phyloP scores from a whole-genome alignment of 352 stramenopile species.

The Phytophthora pseudosyringae region DNA sequence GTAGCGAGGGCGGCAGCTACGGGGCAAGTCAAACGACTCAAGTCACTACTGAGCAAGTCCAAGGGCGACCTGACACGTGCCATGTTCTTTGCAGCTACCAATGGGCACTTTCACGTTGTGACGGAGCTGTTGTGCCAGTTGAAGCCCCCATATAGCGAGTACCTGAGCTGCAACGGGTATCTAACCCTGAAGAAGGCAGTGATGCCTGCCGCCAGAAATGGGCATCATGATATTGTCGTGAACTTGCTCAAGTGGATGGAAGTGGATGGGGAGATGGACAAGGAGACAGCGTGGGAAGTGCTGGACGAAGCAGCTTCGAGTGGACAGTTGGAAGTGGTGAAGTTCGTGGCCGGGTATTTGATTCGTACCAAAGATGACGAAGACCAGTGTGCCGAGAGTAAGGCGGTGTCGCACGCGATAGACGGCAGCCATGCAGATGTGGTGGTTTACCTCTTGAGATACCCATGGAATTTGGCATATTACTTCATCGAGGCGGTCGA shows the following conservation, averaged over 20 bases:
- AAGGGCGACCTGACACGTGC: not conserved
- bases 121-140: not conserved
- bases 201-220: not conserved
- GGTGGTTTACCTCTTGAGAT: not conserved
- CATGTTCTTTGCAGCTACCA: not conserved
- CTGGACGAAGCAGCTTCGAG: not conserved
- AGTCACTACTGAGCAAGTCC: not conserved
- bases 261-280: not conserved
- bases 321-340: not conserved
- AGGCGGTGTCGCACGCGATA: not conserved
- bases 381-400: not conserved
- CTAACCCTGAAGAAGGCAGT: not conserved
- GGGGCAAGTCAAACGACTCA: not conserved
- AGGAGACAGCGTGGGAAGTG: not conserved
- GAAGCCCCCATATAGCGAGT: not conserved
- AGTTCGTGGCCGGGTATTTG: not conserved
- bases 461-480: constrained; percentile 1
- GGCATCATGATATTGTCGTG: not conserved
- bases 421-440: not conserved
- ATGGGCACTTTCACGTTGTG: not conserved
- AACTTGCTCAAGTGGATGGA: not conserved
- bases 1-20: not conserved
- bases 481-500: not conserved
- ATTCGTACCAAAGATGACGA: not conserved
- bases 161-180: not conserved